phyloP scores from a whole-genome alignment of 208 protist genomes.

The Acanthamoeba polyphaga region DNA sequence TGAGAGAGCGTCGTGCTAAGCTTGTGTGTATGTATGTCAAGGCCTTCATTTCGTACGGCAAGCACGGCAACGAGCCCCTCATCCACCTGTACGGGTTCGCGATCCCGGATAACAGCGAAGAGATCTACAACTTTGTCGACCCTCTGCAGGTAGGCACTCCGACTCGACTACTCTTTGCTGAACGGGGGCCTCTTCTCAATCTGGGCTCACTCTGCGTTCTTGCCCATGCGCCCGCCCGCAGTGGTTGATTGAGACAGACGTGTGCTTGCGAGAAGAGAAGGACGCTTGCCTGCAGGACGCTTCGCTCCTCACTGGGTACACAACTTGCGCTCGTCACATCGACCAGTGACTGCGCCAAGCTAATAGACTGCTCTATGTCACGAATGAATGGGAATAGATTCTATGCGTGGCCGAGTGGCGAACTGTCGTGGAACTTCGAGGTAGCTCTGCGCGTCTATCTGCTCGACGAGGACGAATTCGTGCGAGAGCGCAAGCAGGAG shows the following conservation, averaged over 20 bases:
- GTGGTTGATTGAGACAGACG: not conserved
- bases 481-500: not conserved
- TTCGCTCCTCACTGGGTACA: constrained; percentile 21
- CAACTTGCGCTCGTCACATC: too few species aligned
- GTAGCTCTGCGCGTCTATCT: constrained; percentile 28
- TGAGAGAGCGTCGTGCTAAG: not conserved
- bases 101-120: not conserved
- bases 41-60: constrained; percentile 19
- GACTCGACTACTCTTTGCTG: not conserved
- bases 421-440: constrained; percentile 30
- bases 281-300: constrained; percentile 17
- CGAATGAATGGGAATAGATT: not conserved
- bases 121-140: constrained; percentile 17
- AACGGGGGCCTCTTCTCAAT: not conserved
- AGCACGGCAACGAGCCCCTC: constrained; percentile 7
- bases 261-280: not conserved
- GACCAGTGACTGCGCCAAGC: too few species aligned
- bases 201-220: not conserved
- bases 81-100: constrained; percentile 21
- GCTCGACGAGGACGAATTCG: not conserved
- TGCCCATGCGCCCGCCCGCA: not conserved
- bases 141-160: not conserved
- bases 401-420: constrained; percentile 28
- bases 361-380: not conserved
- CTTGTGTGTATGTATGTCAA: not conserved